Conservation (phyloP, 768 basidiomycete species). For the Russula emetica region DNA sequence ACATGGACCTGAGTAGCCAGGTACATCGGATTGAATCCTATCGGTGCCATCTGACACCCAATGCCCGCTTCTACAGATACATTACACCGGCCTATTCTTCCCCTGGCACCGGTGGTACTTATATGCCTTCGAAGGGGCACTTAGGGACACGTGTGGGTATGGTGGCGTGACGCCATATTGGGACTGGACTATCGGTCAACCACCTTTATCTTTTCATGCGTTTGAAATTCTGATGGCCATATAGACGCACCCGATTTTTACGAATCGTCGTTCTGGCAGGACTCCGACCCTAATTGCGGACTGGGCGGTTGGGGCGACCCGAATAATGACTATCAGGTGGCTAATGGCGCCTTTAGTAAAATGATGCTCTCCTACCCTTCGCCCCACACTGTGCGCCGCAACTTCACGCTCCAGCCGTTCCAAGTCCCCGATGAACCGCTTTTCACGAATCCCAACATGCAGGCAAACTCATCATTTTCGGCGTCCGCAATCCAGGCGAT, state of each 20-base stretch:
- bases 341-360: conserved; percentile 33
- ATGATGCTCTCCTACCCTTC: conserved; percentile 34
- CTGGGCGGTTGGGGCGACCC: conserved; percentile 34
- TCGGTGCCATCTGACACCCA: neutral
- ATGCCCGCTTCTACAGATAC: conserved; percentile 24
- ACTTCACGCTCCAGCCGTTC: conserved; percentile 37
- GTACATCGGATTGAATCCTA: conserved; percentile 1
- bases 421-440: conserved; percentile 7
- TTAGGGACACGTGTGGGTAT: conserved; percentile 31
- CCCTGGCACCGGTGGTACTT: conserved; percentile 34
- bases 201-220: neutral
- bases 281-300: conserved; percentile 28
- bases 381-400: conserved; percentile 35
- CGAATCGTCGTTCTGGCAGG: conserved; percentile 29
- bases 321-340: conserved; percentile 28
- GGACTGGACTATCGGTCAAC: conserved; percentile 32
- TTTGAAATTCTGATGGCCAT: neutral
- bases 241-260: conserved; percentile 31
- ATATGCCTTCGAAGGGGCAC: conserved; percentile 26
- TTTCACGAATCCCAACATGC: conserved; percentile 28
- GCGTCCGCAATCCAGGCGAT: conserved; percentile 29
- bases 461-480: conserved; percentile 33
- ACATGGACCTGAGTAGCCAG: conserved; percentile 32
- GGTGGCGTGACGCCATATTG: conserved; percentile 31
- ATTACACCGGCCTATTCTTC: conserved; percentile 30